Base-by-base conservation (phyloP, 2,329 filamentous ascomycete genomes). In the Stachybotrys echinatus region DNA sequence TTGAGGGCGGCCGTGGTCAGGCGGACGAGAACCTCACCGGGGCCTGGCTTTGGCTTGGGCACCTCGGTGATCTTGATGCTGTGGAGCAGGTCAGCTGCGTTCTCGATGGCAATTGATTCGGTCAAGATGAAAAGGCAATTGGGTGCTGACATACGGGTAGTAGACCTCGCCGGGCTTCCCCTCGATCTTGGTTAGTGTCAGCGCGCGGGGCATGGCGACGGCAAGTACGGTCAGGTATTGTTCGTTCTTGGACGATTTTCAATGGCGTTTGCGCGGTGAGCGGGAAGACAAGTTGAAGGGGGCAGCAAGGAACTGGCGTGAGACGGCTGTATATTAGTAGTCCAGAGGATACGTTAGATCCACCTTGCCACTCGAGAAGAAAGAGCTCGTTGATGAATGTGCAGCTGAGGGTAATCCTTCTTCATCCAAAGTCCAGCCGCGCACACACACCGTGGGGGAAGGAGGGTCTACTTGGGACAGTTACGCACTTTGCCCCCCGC, bases 141-240 rank as follows among this genome's bases (percentile, higher is more conserved):
- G 3, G 18, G 19, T 17, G 22, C n/a, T 31, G 6, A 54, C 77
- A 65, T 64, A 85, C 81, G 88, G 87, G 61, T 92, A 91, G 72
- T 92, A 96, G 55, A 95, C 92, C 68, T 92, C 75, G 51, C 91
- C 91, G 8, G 91, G 91, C 72, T 92, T 92, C 59, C 88, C 68
- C 57, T 90, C 86, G 47, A 87, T 74, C 57, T 89, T 78, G 60
- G 84, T 77, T 55, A 92, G 75, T 22, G 79, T 78, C 49, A 90
- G 78, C 51, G 79, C 77, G 42, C 72, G 67, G 50, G 78, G 74
- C 79, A 81, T 81, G 14, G 50, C 63, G 47, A 49, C 12, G n/a
- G 17, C n/a, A n/a, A n/a, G n/a, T n/a, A n/a, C n/a, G n/a, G n/a
- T n/a, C n/a, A n/a, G n/a, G n/a, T 4, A 14, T 34, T 34, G 27